Percentiles rank a stretch among this genome's conserved stretches.
Conservation (phyloP, 352 stramenopile genomes). For the Pythium grandisporangium region DNA sequence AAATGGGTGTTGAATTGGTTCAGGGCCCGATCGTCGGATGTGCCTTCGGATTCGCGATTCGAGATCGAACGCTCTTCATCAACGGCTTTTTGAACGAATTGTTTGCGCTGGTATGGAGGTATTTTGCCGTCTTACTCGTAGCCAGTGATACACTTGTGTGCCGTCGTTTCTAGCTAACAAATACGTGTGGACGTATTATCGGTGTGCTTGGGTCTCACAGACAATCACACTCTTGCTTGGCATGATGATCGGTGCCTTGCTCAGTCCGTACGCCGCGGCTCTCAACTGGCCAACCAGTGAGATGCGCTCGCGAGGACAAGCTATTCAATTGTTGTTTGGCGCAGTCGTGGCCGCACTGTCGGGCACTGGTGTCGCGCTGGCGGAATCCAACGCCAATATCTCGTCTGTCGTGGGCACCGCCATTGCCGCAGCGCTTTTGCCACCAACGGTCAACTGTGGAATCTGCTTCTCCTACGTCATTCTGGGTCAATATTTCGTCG, state of each 20-base stretch:
- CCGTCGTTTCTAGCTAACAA: too few species aligned
- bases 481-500: slow-evolving; percentile 78
- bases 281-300: slow-evolving; percentile 79
- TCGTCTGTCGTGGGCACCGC: slow-evolving; percentile 84
- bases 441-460: slow-evolving; percentile 78
- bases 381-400: slow-evolving; percentile 84
- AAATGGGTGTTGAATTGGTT: too few species aligned
- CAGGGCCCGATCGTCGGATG: slow-evolving; percentile 78
- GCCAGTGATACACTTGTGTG: too few species aligned
- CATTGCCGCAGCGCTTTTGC: slow-evolving; percentile 76
- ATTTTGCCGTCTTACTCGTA: too few species aligned
- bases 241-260: slow-evolving; percentile 68
- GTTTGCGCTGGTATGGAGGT: slow-evolving; percentile 49
- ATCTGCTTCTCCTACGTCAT: slow-evolving; percentile 85
- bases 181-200: background rate
- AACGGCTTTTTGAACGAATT: slow-evolving; percentile 79
- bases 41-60: slow-evolving; percentile 72
- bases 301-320: slow-evolving; percentile 71
- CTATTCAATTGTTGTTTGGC: slow-evolving; percentile 73
- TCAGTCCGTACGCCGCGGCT: slow-evolving; percentile 68
- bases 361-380: slow-evolving; percentile 63
- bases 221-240: slow-evolving; percentile 69
- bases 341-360: slow-evolving; percentile 71
- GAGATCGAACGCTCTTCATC: slow-evolving; percentile 74
- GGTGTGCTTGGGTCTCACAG: slow-evolving; percentile 11